phyloP scores from a whole-genome alignment of 2,329 filamentous ascomycete species.

The Microdochium paspali region DNA sequence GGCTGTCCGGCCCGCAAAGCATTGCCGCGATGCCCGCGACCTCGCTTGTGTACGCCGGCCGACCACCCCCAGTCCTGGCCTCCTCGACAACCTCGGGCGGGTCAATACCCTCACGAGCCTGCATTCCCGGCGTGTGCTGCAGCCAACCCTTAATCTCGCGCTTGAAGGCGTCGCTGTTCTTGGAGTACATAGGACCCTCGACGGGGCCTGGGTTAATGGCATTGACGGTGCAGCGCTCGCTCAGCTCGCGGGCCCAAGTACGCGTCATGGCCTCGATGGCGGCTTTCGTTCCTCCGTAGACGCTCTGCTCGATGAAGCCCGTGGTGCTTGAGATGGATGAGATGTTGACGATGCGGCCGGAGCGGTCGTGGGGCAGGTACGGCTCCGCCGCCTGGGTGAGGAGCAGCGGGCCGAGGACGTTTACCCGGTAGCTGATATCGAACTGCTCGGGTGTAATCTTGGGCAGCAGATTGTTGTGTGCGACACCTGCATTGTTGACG shows the following conservation, averaged over 20 bases:
- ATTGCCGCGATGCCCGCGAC: slow-evolving; percentile 70
- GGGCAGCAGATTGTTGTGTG: slow-evolving; percentile 54
- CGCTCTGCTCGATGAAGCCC: slow-evolving; percentile 43
- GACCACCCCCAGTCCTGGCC: slow-evolving; percentile 42
- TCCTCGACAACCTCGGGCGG: slow-evolving; percentile 50
- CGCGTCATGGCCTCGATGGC: slow-evolving; percentile 51
- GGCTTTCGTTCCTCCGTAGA: slow-evolving; percentile 50
- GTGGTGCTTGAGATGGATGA: slow-evolving; percentile 44
- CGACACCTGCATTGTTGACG: slow-evolving; percentile 75
- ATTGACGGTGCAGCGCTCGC: slow-evolving; percentile 44
- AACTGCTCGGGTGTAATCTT: slow-evolving; percentile 59
- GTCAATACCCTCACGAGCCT: slow-evolving; percentile 52
- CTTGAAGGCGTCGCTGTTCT: slow-evolving; percentile 31
- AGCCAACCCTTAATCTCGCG: slow-evolving; percentile 30
- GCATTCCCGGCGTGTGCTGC: slow-evolving; percentile 50
- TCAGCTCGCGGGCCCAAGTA: slow-evolving; percentile 48
- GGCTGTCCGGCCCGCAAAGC: slow-evolving; percentile 62
- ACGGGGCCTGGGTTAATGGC: slow-evolving; percentile 49
- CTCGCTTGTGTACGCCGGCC: slow-evolving; percentile 58
- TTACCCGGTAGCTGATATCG: slow-evolving; percentile 64
- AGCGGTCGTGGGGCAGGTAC: slow-evolving; percentile 60
- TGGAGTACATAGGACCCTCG: slow-evolving; percentile 40
- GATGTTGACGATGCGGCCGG: slow-evolving; percentile 44
- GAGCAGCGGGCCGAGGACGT: slow-evolving; percentile 73
- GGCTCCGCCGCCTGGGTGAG: slow-evolving; percentile 64